Conservation (phyloP, 169 alveolate genomes). For the Blepharisma undulans region DNA sequence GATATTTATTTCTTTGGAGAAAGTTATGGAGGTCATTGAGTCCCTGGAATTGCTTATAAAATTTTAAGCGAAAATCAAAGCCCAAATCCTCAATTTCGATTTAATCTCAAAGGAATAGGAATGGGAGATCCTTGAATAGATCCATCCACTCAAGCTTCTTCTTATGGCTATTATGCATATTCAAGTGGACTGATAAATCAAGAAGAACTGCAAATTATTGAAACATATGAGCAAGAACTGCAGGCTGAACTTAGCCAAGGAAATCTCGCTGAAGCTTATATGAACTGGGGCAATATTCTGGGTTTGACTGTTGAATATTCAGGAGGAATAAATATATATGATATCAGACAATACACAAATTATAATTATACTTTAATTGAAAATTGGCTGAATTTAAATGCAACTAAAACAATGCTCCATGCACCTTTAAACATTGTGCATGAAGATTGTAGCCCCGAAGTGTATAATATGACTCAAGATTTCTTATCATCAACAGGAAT, state of each 20-base stretch:
- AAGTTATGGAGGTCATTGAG: conserved; percentile 44
- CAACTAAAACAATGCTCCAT: conserved; percentile 14
- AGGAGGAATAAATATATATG: conserved; percentile 22
- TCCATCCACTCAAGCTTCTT: neutral
- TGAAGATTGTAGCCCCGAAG: neutral
- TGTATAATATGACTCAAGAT: neutral
- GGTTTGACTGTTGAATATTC: neutral
- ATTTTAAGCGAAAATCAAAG: neutral
- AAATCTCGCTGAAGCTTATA: neutral
- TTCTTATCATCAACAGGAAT: neutral
- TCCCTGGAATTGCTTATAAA: conserved; percentile 15
- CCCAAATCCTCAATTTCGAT: neutral
- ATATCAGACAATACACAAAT: neutral
- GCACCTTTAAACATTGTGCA: neutral
- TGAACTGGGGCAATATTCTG: neutral
- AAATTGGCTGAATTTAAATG: neutral
- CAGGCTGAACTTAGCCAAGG: neutral
- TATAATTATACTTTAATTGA: neutral
- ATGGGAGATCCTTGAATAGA: conserved; percentile 30
- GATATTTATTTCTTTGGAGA: conserved; percentile 34
- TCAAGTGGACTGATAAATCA: neutral
- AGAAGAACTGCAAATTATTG: neutral
- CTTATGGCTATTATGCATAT: neutral
- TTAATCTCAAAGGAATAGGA: conserved; percentile 28
- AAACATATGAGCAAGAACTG: neutral